A percentile compares a stretch with the other conserved stretches of the same genome.
Evolutionary conservation across 2,329 filamentous ascomycete species (phyloP).

Genomic region (Hypoxylon sp.): DNA sequence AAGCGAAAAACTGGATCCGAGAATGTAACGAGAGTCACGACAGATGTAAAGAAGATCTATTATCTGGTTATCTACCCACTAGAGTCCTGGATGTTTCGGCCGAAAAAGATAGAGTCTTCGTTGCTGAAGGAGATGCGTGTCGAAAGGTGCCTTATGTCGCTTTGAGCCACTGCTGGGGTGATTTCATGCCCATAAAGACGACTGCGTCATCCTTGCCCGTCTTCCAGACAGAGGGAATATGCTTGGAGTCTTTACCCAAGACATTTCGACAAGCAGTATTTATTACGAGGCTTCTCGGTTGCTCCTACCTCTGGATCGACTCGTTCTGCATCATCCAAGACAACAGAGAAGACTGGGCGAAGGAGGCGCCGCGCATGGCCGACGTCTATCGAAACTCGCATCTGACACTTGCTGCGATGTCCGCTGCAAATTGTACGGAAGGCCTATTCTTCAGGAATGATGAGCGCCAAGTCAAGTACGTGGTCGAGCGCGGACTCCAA

Average conservation of each 20-base stretch:
- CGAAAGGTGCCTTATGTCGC: background rate
- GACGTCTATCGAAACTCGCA: conserved; percentile 6
- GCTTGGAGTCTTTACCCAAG: background rate
- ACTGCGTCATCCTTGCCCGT: background rate
- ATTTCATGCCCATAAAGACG: background rate
- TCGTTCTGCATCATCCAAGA: conserved; percentile 10
- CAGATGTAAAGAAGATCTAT: background rate
- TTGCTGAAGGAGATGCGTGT: background rate
- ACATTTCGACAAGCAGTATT: conserved; percentile 3
- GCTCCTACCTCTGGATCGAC: conserved; percentile 3
- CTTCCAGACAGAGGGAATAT: conserved; percentile 1
- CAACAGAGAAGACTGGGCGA: background rate
- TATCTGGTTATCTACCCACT: conserved; percentile 1
- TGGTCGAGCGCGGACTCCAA: background rate
- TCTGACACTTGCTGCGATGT: background rate
- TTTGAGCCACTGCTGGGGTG: conserved; percentile 12
- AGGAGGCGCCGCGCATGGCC: conserved; percentile 4
- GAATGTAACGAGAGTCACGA: background rate
- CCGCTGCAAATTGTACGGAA: background rate
- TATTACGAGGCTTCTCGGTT: background rate
- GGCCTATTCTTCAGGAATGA: background rate
- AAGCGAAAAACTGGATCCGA: background rate
- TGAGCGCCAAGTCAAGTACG: background rate
- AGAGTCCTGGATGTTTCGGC: conserved; percentile 10
- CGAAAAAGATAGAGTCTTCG: background rate